Conservation (phyloP, 306 rosid genomes). For the Begonia fuchsioides region DNA sequence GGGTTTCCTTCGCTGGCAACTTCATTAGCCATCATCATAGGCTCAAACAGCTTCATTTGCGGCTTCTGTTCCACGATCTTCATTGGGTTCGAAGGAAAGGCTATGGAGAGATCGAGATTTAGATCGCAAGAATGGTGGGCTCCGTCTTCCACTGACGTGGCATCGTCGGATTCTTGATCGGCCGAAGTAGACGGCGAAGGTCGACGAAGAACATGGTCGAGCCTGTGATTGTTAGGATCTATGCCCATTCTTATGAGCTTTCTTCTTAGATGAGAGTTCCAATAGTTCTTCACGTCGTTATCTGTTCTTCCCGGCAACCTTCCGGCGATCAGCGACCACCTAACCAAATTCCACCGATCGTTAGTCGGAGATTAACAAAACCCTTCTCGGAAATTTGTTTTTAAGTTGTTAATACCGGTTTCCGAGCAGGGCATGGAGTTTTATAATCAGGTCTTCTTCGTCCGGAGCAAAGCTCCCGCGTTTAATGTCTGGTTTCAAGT, state of each 20-base stretch:
- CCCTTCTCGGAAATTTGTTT: too few species aligned
- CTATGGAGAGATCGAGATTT: slow-evolving; percentile 2
- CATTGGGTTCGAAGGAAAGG: neutral
- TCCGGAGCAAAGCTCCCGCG: slow-evolving; percentile 56
- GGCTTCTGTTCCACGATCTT: neutral
- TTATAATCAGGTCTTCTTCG: slow-evolving; percentile 69
- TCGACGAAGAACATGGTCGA: neutral
- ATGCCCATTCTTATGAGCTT: slow-evolving; percentile 4
- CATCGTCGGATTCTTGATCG: neutral
- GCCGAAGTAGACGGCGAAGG: neutral
- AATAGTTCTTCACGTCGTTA: slow-evolving; percentile 2
- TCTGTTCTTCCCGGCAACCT: slow-evolving; percentile 3
- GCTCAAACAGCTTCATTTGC: too few species aligned
- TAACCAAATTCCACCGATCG: neutral
- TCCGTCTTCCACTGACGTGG: neutral
- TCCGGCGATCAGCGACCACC: slow-evolving; percentile 5
- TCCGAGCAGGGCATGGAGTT: slow-evolving; percentile 71
- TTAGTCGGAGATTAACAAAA: too few species aligned
- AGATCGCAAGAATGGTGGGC: neutral
- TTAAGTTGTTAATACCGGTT: slow-evolving; percentile 63
- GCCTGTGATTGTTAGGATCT: neutral
- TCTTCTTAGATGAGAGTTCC: slow-evolving; percentile 3
- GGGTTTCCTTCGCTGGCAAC: neutral
- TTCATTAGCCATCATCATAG: neutral
- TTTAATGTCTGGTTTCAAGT: slow-evolving; percentile 54